Conservation (phyloP, 345 rosid species). For the Theobroma cacao region DNA sequence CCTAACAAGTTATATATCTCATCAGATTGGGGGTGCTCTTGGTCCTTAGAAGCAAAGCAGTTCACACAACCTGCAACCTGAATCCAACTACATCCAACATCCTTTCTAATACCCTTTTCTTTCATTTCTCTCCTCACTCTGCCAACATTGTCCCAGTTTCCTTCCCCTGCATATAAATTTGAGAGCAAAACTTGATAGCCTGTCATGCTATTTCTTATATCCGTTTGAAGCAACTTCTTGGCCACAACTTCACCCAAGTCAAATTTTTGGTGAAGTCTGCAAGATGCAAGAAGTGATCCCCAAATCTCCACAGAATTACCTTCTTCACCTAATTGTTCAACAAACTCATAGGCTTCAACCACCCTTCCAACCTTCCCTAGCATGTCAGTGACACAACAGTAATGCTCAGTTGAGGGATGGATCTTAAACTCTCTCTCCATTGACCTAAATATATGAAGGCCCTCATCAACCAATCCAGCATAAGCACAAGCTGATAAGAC, state of each 20-base stretch:
- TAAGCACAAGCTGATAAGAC: conserved; percentile 82
- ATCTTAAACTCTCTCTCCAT: conserved; percentile 58
- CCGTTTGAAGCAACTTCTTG: conserved; percentile 50
- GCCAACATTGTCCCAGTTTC: conserved; percentile 65
- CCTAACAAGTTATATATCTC: conserved; percentile 55
- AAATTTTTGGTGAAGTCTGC: conserved; percentile 61
- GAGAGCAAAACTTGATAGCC: conserved; percentile 89
- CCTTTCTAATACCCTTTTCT: conserved; percentile 68
- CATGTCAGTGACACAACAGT: conserved; percentile 85
- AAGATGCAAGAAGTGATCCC: conserved; percentile 85
- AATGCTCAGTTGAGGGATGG: conserved; percentile 65
- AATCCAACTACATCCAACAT: conserved; percentile 78
- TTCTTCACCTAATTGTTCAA: conserved; percentile 61
- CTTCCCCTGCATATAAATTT: conserved; percentile 79
- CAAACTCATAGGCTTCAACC: conserved; percentile 74
- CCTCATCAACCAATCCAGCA: conserved; percentile 75
- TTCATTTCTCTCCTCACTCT: conserved; percentile 72
- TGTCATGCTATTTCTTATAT: conserved; percentile 30
- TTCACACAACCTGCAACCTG: conserved; percentile 52
- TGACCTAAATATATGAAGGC: conserved; percentile 61
- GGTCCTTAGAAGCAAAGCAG: conserved; percentile 62
- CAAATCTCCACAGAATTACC: conserved; percentile 69
- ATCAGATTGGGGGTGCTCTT: conserved; percentile 47
- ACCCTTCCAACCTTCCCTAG: conserved; percentile 83
- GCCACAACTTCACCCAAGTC: conserved; percentile 66